Conservation (phyloP, 2,329 filamentous ascomycete species). For the Huntiella moniliformis region DNA sequence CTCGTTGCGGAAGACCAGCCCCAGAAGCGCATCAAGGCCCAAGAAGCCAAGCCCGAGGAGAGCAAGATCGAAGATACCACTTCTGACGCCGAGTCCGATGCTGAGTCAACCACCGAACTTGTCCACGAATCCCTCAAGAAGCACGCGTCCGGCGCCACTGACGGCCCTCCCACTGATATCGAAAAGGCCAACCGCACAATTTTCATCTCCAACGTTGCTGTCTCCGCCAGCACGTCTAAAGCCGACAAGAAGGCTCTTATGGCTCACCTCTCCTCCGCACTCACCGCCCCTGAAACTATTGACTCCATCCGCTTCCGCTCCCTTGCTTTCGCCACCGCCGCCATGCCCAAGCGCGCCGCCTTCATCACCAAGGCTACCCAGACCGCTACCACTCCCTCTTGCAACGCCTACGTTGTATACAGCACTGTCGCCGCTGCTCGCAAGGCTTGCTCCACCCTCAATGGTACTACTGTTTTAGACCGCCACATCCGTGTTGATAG, state of each 20-base stretch:
- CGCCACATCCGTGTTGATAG: constrained; percentile 82
- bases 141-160: not conserved
- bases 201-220: constrained; percentile 83
- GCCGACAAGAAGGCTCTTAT: constrained; percentile 59
- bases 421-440: constrained; percentile 56
- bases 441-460: constrained; percentile 57
- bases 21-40: constrained; percentile 26
- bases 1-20: constrained; percentile 38
- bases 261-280: constrained; percentile 52
- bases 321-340: constrained; percentile 58
- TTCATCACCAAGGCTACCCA: constrained; percentile 82
- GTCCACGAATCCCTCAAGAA: constrained; percentile 39
- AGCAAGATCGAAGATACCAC: constrained; percentile 30
- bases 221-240: constrained; percentile 65
- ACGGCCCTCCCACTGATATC: constrained; percentile 29
- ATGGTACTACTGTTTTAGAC: constrained; percentile 66
- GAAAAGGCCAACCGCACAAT: constrained; percentile 81
- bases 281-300: constrained; percentile 47
- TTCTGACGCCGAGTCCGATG: constrained; percentile 23
- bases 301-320: constrained; percentile 91
- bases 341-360: constrained; percentile 82
- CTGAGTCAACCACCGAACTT: constrained; percentile 19
- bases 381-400: constrained; percentile 76
- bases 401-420: constrained; percentile 89
- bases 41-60: constrained; percentile 19